Conservation (phyloP, 2,329 filamentous ascomycete genomes). For the Calonectria pseudoreteaudii region DNA sequence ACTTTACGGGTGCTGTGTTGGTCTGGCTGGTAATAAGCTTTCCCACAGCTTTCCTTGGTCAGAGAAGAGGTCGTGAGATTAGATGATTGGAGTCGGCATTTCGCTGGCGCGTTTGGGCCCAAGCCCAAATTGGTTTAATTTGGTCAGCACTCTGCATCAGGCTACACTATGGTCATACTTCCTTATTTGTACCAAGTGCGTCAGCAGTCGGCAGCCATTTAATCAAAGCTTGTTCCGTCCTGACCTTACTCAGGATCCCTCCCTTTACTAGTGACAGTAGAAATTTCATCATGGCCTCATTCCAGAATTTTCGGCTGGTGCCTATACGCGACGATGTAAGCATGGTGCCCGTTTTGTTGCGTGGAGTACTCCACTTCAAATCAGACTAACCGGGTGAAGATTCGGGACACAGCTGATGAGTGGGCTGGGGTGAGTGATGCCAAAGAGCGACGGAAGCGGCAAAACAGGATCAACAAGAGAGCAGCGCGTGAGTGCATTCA, state of each 20-base stretch:
- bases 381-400: neutral
- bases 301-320: slow-evolving; percentile 35
- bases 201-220: slow-evolving; percentile 21
- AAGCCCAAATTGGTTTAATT: slow-evolving; percentile 5
- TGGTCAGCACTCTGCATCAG: slow-evolving; percentile 12
- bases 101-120: neutral
- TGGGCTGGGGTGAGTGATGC: slow-evolving; percentile 32
- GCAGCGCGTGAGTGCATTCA: slow-evolving; percentile 24
- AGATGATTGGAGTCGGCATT: neutral
- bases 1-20: neutral
- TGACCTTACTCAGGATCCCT: neutral
- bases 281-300: slow-evolving; percentile 27
- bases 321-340: slow-evolving; percentile 32
- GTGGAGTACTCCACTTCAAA: neutral
- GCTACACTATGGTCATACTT: neutral
- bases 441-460: slow-evolving; percentile 34
- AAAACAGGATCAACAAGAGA: slow-evolving; percentile 36
- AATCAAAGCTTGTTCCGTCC: neutral
- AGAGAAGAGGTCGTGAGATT: neutral
- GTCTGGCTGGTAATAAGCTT: neutral
- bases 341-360: neutral
- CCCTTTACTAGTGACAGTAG: neutral
- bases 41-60: neutral
- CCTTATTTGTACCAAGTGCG: slow-evolving; percentile 16
- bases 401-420: slow-evolving; percentile 27